Evolutionary conservation across 257 asterid genomes (phyloP).

Genomic region (Coffea eugenioides): DNA sequence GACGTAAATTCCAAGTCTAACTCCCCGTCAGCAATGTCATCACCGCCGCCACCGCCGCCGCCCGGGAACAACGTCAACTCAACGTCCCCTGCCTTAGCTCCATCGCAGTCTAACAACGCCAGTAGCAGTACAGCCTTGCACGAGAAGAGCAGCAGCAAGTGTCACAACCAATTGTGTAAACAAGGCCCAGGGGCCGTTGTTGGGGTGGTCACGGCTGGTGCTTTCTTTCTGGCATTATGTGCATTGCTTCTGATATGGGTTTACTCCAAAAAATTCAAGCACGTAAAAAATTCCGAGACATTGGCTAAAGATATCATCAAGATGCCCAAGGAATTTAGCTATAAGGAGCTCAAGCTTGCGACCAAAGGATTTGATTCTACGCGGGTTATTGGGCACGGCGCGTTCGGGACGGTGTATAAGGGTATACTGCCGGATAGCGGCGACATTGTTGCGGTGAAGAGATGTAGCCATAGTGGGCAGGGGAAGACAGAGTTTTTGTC

Average conservation of each 20-base stretch:
- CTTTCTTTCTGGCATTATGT: conserved; percentile 58
- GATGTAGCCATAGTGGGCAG: conserved; percentile 71
- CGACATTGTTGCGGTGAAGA: conserved; percentile 68
- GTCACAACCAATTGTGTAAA: conserved; percentile 55
- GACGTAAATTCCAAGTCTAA: conserved; percentile 41
- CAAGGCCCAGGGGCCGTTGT: conserved; percentile 67
- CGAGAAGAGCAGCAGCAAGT: conserved; percentile 28
- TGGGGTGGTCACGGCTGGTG: conserved; percentile 79
- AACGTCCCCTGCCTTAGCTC: conserved; percentile 48
- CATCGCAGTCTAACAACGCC: conserved; percentile 24
- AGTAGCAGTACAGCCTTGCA: conserved; percentile 22
- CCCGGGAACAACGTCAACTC: conserved; percentile 29
- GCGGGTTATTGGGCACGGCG: conserved; percentile 65
- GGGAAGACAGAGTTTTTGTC: conserved; percentile 74
- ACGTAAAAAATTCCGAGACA: conserved; percentile 34
- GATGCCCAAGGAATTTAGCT: conserved; percentile 79
- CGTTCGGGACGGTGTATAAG: conserved; percentile 72
- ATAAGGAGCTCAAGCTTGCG: conserved; percentile 61
- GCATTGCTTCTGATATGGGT: conserved; percentile 48
- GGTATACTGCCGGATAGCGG: conserved; percentile 56
- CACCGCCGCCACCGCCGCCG: conserved; percentile 52
- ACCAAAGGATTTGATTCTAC: conserved; percentile 55
- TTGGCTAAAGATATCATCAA: conserved; percentile 59
- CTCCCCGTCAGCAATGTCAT: conserved; percentile 26
- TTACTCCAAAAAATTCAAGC: conserved; percentile 53